Evolutionary conservation across 257 asterid species (phyloP).

Genomic region (Oldenlandia corymbosa): DNA sequence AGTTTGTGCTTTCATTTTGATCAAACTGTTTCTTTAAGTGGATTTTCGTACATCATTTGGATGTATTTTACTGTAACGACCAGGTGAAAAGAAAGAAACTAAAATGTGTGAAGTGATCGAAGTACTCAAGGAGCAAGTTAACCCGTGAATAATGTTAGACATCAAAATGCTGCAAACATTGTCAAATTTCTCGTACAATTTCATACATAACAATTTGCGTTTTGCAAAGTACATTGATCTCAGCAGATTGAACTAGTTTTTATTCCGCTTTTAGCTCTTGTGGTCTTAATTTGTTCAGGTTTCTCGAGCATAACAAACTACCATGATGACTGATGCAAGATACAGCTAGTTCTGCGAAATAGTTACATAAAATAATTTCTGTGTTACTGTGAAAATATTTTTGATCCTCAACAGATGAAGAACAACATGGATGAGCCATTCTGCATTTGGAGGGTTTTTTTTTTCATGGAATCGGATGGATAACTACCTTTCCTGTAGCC

Average conservation of each 20-base stretch:
- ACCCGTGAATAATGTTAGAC: not conserved
- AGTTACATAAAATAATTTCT: no score
- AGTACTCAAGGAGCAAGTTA: not conserved
- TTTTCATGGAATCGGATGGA: conserved; percentile 69
- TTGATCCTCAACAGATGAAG: not conserved
- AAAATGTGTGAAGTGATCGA: no score
- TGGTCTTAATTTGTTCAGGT: not conserved
- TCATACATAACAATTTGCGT: not conserved
- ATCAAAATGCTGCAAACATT: not conserved
- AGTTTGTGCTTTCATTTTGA: not conserved
- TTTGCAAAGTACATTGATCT: not conserved
- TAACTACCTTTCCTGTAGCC: conserved; percentile 76
- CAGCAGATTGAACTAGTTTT: no score
- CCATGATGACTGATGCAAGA: not conserved
- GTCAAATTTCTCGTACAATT: not conserved
- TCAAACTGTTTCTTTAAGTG: no score
- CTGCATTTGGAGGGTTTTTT: not conserved
- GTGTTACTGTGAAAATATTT: not conserved
- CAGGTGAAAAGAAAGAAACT: not conserved
- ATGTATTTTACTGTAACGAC: not conserved
- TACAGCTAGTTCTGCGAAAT: not conserved
- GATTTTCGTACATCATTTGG: no score
- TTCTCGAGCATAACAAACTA: not conserved
- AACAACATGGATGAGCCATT: no score
- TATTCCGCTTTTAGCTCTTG: no score